phyloP scores from a whole-genome alignment of 1,139 yeast genomes.

The Yamadazyma oceani region DNA sequence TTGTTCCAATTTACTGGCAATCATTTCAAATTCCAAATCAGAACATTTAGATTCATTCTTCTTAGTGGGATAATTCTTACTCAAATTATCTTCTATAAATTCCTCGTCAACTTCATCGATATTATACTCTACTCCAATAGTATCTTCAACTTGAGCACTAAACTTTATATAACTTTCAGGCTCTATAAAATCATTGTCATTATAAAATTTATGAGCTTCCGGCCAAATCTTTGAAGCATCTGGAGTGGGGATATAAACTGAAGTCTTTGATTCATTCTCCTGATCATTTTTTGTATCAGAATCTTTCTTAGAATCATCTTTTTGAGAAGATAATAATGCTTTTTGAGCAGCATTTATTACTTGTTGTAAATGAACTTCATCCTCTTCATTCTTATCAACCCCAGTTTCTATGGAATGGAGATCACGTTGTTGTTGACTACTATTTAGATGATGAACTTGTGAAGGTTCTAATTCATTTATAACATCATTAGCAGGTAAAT shows the following conservation, averaged over 20 bases:
- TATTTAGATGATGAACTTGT: slow-evolving; percentile 43
- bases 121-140: slow-evolving; percentile 80
- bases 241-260: slow-evolving; percentile 93
- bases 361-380: slow-evolving; percentile 92
- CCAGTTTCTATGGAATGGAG: slow-evolving; percentile 93
- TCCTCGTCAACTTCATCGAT: slow-evolving; percentile 88
- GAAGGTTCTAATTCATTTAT: slow-evolving; percentile 46
- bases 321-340: slow-evolving; percentile 45
- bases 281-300: slow-evolving; percentile 36
- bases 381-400: slow-evolving; percentile 97
- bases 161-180: slow-evolving; percentile 84
- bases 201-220: slow-evolving; percentile 72
- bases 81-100: slow-evolving; percentile 49
- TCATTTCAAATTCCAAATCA: slow-evolving; percentile 83
- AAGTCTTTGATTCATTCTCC: slow-evolving; percentile 16
- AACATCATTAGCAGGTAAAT: slow-evolving; percentile 72
- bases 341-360: slow-evolving; percentile 78
- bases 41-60: slow-evolving; percentile 38
- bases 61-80: slow-evolving; percentile 31
- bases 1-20: slow-evolving; percentile 73
- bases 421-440: slow-evolving; percentile 70
- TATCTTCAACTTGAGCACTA: slow-evolving; percentile 94
- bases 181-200: slow-evolving; percentile 57
- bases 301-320: slow-evolving; percentile 24
- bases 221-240: slow-evolving; percentile 86